Base-by-base conservation (phyloP, 805 yeast genomes). In the Wickerhamiella sergipiensis region DNA sequence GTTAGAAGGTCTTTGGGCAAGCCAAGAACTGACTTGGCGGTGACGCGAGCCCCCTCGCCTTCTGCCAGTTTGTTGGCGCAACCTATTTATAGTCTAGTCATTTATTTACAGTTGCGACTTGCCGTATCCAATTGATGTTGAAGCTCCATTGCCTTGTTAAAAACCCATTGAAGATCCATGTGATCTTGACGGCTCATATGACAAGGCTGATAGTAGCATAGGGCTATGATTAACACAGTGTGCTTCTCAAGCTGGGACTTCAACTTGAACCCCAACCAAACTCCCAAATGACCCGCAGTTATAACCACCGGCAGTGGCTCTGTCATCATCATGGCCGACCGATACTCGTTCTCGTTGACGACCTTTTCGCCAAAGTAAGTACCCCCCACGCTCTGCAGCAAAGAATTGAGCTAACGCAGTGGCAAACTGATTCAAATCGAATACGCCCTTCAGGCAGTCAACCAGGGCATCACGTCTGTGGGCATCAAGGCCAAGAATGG, bases 351-450 rank as follows among this genome's bases (percentile, higher is more conserved):
- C 66, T 92, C 98, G 22, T 77, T 92, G 55, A 92, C 98, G 23
- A 92, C 98, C 17, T 92, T 92, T 68, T 90, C 97, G 47, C 98
- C 99, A 64, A 85, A 84, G 89, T 83, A 76, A 59, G 83, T 57
- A 39, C 23, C 10, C 42, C 42, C 33, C 33, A 8, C 26, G 5
- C 26, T 24, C 26, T n/a, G 26, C 26, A 5, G 26, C 26, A 24
- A 24, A 24, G 26, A 23, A 24, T 7, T n/a, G n/a, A 15, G 40
- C 50, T 47, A 47, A 47, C 50, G 42, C 62, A 86, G 95, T 68
- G 99, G 99, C 59, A 92, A 92, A 73, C 78, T 92, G 58, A 95
- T 89, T 47, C 99, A 92, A 72, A 92, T 92, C 61, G 98, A 92
- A 67, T 90, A 92, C 67, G 98, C 99, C 17, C 74, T 92, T 60